A percentile compares a stretch with the other conserved stretches of the same genome.
Conservation (phyloP, 495 filamentous ascomycete genomes). For the Penicillium longicatenatum region DNA sequence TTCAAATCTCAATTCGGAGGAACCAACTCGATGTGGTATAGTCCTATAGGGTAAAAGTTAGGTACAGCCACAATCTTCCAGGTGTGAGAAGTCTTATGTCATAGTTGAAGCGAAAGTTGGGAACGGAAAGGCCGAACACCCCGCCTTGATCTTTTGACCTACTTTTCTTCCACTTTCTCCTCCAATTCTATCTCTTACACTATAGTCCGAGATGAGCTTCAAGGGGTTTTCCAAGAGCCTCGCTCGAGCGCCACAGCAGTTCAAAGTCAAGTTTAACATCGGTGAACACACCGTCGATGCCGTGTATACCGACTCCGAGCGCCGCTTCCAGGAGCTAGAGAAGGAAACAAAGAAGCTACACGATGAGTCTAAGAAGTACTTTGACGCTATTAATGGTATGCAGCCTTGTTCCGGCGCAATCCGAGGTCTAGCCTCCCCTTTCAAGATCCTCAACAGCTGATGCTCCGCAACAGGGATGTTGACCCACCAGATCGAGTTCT, state of each 20-base stretch:
- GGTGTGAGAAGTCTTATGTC: slow-evolving; percentile 36
- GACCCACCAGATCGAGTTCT: slow-evolving; percentile 97
- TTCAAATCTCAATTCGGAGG: background rate
- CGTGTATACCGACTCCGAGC: slow-evolving; percentile 92
- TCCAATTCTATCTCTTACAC: slow-evolving; percentile 2
- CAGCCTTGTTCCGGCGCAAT: background rate
- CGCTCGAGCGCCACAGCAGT: slow-evolving; percentile 81
- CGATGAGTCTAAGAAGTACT: slow-evolving; percentile 92
- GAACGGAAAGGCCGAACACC: slow-evolving; percentile 24
- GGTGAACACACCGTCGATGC: slow-evolving; percentile 91
- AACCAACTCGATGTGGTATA: background rate
- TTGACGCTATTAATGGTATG: slow-evolving; percentile 85
- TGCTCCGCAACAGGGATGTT: slow-evolving; percentile 72
- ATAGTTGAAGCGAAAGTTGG: slow-evolving; percentile 30
- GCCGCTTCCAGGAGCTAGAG: slow-evolving; percentile 92
- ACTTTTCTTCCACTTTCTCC: slow-evolving; percentile 13
- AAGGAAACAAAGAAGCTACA: slow-evolving; percentile 94
- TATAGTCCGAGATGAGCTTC: slow-evolving; percentile 75
- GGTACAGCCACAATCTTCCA: slow-evolving; percentile 28
- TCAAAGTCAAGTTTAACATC: slow-evolving; percentile 90
- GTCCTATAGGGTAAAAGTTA: slow-evolving; percentile 1
- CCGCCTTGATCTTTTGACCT: slow-evolving; percentile 15
- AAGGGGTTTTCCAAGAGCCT: slow-evolving; percentile 93
- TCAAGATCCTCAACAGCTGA: background rate
- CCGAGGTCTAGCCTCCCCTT: background rate